Evolutionary conservation across 768 basidiomycete genomes (phyloP).

Genomic region (Lactarius hatsudake): DNA sequence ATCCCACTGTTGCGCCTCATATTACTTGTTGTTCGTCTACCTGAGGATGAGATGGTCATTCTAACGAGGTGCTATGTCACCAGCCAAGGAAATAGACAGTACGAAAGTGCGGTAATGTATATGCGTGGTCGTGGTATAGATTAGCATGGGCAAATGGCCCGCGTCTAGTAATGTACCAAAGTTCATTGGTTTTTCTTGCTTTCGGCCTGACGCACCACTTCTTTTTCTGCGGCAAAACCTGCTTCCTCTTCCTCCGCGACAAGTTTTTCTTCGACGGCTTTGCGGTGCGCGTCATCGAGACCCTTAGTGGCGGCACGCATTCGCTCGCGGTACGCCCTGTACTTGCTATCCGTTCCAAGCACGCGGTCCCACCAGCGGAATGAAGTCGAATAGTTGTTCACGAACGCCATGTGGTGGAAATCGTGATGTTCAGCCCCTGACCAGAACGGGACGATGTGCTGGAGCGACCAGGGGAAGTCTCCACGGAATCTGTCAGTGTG

Average conservation of each 20-base stretch:
- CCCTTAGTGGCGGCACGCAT: slow-evolving; percentile 51
- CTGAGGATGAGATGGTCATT: neutral
- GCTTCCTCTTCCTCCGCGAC: slow-evolving; percentile 71
- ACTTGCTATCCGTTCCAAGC: slow-evolving; percentile 90
- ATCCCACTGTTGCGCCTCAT: no score
- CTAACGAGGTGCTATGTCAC: neutral
- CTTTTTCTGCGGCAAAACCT: slow-evolving; percentile 65
- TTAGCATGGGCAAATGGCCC: neutral
- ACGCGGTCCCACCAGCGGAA: slow-evolving; percentile 93
- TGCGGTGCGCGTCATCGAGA: slow-evolving; percentile 49
- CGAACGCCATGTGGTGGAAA: slow-evolving; percentile 97
- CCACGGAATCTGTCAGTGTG: neutral
- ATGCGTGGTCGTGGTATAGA: neutral
- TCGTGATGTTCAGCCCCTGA: slow-evolving; percentile 97
- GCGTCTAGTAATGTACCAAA: neutral
- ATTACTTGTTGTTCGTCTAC: neutral
- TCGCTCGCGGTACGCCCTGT: slow-evolving; percentile 72
- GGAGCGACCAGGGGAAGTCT: slow-evolving; percentile 98
- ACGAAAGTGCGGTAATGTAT: slow-evolving; percentile 4
- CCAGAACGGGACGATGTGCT: slow-evolving; percentile 93
- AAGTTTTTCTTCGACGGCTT: slow-evolving; percentile 57
- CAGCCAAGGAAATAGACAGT: neutral
- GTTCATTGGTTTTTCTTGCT: slow-evolving; percentile 25
- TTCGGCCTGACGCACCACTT: slow-evolving; percentile 35
- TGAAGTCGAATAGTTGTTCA: slow-evolving; percentile 89